Percentiles rank a stretch among this genome's conserved stretches.
phyloP scores from a whole-genome alignment of 371 early-diverging fungal species.

The Mortierella sp. region DNA sequence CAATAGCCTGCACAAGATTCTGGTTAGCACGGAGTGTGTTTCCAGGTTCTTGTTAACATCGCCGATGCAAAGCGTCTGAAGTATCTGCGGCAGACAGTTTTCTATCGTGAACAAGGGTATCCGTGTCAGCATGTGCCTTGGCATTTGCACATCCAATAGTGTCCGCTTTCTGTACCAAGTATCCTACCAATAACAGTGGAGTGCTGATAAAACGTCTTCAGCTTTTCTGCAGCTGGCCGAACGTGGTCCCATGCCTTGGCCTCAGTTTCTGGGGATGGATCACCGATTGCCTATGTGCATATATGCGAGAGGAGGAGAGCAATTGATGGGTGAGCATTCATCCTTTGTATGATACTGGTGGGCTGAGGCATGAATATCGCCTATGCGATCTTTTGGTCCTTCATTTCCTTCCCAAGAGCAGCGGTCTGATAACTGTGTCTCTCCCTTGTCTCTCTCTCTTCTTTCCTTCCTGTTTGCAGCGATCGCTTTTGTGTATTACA shows the following conservation, averaged over 20 bases:
- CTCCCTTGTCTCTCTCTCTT: neutral
- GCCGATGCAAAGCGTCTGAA: slow-evolving; percentile 76
- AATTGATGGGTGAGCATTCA: too few species aligned
- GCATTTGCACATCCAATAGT: too few species aligned
- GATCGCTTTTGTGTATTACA: too few species aligned
- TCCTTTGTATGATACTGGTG: too few species aligned
- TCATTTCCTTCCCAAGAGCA: too few species aligned
- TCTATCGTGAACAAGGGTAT: slow-evolving; percentile 58
- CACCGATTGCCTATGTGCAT: slow-evolving; percentile 80
- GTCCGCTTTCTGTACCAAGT: neutral
- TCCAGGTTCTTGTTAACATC: slow-evolving; percentile 75
- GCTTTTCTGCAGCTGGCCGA: slow-evolving; percentile 78
- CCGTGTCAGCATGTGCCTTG: too few species aligned
- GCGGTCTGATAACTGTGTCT: neutral
- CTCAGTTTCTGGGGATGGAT: slow-evolving; percentile 83
- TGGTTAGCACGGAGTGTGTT: slow-evolving; percentile 78
- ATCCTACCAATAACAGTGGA: slow-evolving; percentile 71
- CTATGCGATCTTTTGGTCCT: too few species aligned
- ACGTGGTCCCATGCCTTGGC: slow-evolving; percentile 87
- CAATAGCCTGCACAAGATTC: slow-evolving; percentile 80
- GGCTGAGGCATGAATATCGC: too few species aligned
- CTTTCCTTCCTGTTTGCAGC: neutral
- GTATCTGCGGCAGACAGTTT: slow-evolving; percentile 76
- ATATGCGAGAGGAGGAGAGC: too few species aligned
- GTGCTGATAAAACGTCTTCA: slow-evolving; percentile 84